Base-by-base conservation (phyloP, 345 rosid genomes). In the Acer negundo region DNA sequence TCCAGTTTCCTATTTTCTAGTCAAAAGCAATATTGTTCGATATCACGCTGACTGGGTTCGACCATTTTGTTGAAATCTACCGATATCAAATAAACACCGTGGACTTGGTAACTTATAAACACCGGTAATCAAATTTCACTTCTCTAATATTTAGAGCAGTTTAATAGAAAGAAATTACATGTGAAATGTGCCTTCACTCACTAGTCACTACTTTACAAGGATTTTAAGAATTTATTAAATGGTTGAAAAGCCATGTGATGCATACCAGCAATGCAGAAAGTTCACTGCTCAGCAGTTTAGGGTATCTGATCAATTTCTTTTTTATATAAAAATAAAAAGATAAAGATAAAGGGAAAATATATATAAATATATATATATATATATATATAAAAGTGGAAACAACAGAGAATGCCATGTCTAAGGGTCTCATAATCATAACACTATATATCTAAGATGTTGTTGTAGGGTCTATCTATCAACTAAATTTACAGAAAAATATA, bases 231-330 rank as follows among this genome's bases (percentile, higher is more conserved):
- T 17, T 0, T 46, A 59, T 59, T 59, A 46, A 69, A 69, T 22
- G 72, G 20, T 47, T 69, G 47, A 69, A 69, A 46, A 23, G 38
- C 20, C 61, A 69, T 24, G 62, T 49, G 73, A 49, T 24, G 17
- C 11, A 49, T 49, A 16, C 40, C 1, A 49, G 22, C 28, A 49
- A 2, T 67, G 23, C 22, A 66, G 12, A 66, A 66, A 67, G 70
- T 22, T 49, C 19, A 61, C 40, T 13, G 20, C 42, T 24, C 0
- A n/a, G 16, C 22, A 2, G 20, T 23, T 24, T 0, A n/a, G 16
- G 64, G 10, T 55, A 55, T 28, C 46, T 26, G 26, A 31, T 55
- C 17, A 31, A 7, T 28, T 55, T 71, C 28, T 35, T 55, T 71
- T 71, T 5, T 26, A 24, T 70, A 49, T 24, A 49, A 3, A 26